Conservation (phyloP, 805 yeast genomes). For the Sungouiozyma intestinalis region DNA sequence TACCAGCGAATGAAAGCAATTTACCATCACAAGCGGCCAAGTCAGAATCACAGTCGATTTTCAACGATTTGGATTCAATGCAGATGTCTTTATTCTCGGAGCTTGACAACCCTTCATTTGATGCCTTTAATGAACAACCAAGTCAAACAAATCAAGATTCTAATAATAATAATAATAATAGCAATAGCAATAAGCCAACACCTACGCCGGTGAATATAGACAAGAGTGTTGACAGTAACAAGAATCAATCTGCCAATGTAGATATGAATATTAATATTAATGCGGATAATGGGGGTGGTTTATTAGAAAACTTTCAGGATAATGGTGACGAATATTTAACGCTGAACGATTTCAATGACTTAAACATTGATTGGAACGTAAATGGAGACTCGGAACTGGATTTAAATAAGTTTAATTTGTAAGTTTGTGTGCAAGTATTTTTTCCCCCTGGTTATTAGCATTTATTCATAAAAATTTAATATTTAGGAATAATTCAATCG, state of each 20-base stretch:
- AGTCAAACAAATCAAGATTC: conserved; percentile 1
- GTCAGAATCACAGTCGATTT: conserved; percentile 1
- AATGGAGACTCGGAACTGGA: conserved; percentile 23
- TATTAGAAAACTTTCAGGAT: conserved; percentile 9
- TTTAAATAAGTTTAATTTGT: conserved; percentile 19
- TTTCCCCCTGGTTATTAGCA: no score
- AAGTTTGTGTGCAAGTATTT: neutral
- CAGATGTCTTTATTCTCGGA: conserved; percentile 26
- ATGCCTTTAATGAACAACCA: conserved; percentile 10
- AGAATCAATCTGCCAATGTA: neutral
- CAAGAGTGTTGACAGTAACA: conserved; percentile 3
- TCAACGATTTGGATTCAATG: conserved; percentile 19
- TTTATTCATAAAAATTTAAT: no score
- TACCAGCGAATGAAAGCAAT: neutral
- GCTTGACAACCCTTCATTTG: conserved; percentile 25
- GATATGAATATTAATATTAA: conserved; percentile 1
- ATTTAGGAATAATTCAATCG: neutral
- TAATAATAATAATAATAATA: conserved; percentile 3
- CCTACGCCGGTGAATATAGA: neutral
- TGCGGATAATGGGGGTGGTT: neutral
- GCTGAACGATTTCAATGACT: conserved; percentile 27
- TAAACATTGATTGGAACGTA: conserved; percentile 27
- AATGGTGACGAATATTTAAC: conserved; percentile 26
- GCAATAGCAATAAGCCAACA: neutral
- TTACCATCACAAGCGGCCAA: neutral